phyloP scores from a whole-genome alignment of 2,329 filamentous ascomycete genomes.

The Graphiopsis chlorocephala region DNA sequence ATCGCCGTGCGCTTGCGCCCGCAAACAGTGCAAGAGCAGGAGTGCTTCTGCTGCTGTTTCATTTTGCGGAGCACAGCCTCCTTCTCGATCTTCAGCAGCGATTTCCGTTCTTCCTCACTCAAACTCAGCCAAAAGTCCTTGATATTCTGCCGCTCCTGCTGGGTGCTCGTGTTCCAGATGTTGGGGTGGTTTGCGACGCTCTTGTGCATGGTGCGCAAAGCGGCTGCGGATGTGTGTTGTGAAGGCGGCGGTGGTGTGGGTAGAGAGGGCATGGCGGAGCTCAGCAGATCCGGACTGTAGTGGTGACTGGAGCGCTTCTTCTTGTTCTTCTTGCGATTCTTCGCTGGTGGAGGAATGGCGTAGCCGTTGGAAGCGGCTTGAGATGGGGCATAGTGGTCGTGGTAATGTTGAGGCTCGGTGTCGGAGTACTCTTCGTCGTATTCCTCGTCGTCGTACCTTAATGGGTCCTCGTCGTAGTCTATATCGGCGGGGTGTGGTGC shows the following conservation, averaged over 20 bases:
- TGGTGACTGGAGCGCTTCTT: slow-evolving; percentile 44
- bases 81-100: slow-evolving; percentile 95
- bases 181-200: slow-evolving; percentile 59
- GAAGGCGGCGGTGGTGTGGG: slow-evolving; percentile 23
- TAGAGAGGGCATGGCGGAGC: slow-evolving; percentile 22
- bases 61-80: slow-evolving; percentile 97
- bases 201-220: slow-evolving; percentile 21
- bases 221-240: slow-evolving; percentile 16
- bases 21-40: slow-evolving; percentile 96
- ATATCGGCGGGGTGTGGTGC: slow-evolving; percentile 27
- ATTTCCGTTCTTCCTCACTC: slow-evolving; percentile 90
- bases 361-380: slow-evolving; percentile 41
- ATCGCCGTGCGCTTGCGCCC: slow-evolving; percentile 94
- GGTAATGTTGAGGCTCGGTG: slow-evolving; percentile 22
- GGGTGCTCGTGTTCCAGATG: slow-evolving; percentile 95
- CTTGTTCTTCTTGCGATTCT: slow-evolving; percentile 56
- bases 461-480: slow-evolving; percentile 23
- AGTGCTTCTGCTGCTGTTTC: slow-evolving; percentile 99
- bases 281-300: slow-evolving; percentile 28
- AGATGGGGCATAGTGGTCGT: slow-evolving; percentile 33
- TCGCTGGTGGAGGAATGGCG: slow-evolving; percentile 19
- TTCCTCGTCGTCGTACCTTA: slow-evolving; percentile 24
- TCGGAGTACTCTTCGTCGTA: slow-evolving; percentile 23
- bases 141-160: slow-evolving; percentile 93
- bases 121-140: slow-evolving; percentile 97